Base-by-base conservation (phyloP, 2,329 filamentous ascomycete genomes). In the Cryphonectria naterciae region DNA sequence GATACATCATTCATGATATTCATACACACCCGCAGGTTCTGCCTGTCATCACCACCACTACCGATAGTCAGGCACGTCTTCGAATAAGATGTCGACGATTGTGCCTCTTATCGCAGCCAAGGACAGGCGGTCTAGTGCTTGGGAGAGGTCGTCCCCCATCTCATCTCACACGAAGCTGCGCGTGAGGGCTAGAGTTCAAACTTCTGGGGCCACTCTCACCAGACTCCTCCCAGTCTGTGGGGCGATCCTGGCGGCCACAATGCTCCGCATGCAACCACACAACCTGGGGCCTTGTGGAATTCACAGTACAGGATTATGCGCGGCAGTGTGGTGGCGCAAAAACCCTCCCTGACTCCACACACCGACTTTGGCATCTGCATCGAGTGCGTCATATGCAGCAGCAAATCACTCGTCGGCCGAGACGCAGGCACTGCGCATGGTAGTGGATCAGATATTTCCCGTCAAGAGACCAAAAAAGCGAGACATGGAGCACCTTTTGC, bases 341-440 rank as follows among this genome's bases (percentile, higher is more conserved):
- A 39, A 32, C 41, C 65, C 58, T 62, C 68, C 62, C 41, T 60
- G 37, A 46, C 68, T 72, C 71, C 69, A 73, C 71, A 67, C 70
- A 73, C 71, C 68, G 71, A 63, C 68, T 67, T 54, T 54, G 41
- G 54, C 54, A 62, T 37, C 61, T 65, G 71, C 71, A 72, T 65
- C 70, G 67, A 61, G 63, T 68, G 68, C 71, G 67, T 70, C 68
- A 68, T 68, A 70, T 70, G 70, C 68, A 52, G 61, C 54, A 67
- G 43, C 62, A 63, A 46, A 60, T n/a, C 64, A 52, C 43, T 52
- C 54, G 13, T 49, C 63, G 41, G 35, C 46, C 25, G 63, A n/a
- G 63, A n/a, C 43, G 43, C 41, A n/a, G 46, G 46, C 46, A n/a
- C 46, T 49, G 2, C 46, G 46, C 46, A 49, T 35, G 32, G 35